Evolutionary conservation across 2,329 filamentous ascomycete genomes (phyloP), one percentile per base, ranked within the genome.

Genomic region (Sordariomycetes sp.): DNA sequence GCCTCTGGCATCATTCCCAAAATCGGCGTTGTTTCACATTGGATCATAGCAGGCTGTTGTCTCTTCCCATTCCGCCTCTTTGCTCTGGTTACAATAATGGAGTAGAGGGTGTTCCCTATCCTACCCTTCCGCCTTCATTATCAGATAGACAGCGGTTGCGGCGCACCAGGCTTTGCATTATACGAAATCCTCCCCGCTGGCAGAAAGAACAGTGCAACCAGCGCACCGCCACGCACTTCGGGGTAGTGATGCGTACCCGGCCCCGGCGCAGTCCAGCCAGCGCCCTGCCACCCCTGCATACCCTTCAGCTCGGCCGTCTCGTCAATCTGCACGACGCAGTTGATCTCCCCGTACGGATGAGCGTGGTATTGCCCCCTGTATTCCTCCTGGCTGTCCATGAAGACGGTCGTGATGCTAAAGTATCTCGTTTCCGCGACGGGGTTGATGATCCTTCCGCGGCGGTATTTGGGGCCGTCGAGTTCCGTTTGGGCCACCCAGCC

Each of bases 181-280:
- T 78, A 79, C 32, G 72, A 72, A 57, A 82, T 81, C 39, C 78
- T 68, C 1, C 78, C 78, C 0, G 77, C 76, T 0, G 78, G 78
- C 58, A 81, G 62, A 58, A 81, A 81, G 64, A 80, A 80, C 51
- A 81, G 64, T 6, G 77, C 76, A 17, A 81, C 72, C 10, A 80
- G 62, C 1, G 72, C 72, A 1, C 77, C 78, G 3, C 71, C 71
- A 13, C 77, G 67, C 15, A 76, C 76, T 55, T 79, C 68, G 2
- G 79, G 78, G 64, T 79, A 81, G 65, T 81, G 78, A 65, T 81
- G 78, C 32, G 78, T 80, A 0, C 78, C 79, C 0, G 78, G 72
- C 0, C 74, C 77, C 0, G 76, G 76, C 52, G 70, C 72, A 24
- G 79, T 81, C 78, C 79, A 82, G 0, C 79, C 79, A 0, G 74